Evolutionary conservation across 768 basidiomycete species (phyloP).

Genomic region (Pleurotus giganteus): DNA sequence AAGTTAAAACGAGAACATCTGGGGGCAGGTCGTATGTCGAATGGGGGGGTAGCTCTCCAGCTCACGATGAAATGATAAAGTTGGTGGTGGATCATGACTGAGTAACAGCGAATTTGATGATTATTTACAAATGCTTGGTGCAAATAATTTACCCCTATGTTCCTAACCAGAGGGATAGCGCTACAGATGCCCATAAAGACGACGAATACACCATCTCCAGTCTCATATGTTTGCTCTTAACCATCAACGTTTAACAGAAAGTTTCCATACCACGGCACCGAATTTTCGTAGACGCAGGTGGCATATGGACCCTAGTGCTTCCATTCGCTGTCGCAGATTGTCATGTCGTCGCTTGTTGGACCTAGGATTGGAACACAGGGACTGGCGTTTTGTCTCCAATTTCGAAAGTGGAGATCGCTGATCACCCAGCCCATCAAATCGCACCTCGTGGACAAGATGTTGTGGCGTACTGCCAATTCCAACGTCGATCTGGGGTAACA

Average conservation of each 20-base stretch:
- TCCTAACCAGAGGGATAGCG: not conserved
- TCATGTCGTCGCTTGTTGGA: not conserved
- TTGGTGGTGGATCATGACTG: slow-evolving; percentile 4
- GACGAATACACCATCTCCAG: not conserved
- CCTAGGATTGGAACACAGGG: not conserved
- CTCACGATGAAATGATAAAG: not conserved
- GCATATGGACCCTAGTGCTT: not conserved
- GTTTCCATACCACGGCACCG: not conserved
- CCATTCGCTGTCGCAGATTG: not conserved
- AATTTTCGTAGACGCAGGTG: not conserved
- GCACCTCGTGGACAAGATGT: not conserved
- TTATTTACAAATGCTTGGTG: slow-evolving; percentile 8
- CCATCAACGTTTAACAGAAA: slow-evolving; percentile 2
- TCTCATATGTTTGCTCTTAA: not conserved
- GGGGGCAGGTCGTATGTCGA: not conserved
- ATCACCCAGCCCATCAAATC: not conserved
- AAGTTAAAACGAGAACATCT: slow-evolving; percentile 2
- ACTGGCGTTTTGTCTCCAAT: not conserved
- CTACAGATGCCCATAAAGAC: no score
- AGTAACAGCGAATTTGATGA: slow-evolving; percentile 2
- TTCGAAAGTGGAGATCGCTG: not conserved
- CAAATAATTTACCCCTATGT: not conserved
- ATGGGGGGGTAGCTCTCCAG: not conserved
- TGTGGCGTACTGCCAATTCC: not conserved
- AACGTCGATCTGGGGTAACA: not conserved